A percentile compares a stretch with the other conserved stretches of the same genome.
Evolutionary conservation across 2,329 filamentous ascomycete species (phyloP).

Genomic region (Ophiosphaerella herpotricha): DNA sequence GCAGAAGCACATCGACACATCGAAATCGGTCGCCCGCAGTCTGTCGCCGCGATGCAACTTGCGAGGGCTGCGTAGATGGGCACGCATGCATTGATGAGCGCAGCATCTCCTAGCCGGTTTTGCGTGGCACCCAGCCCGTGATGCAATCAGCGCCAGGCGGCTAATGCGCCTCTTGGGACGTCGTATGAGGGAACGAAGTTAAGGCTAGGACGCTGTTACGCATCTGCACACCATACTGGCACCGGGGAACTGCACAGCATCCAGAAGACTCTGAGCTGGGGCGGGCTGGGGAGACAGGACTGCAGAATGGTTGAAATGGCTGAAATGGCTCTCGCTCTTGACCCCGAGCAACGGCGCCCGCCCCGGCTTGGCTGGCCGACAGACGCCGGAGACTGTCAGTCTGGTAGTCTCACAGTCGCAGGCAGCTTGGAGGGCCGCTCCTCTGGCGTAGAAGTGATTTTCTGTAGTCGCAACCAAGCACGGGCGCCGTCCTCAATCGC

Average conservation of each 20-base stretch:
- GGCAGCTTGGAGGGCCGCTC: neutral
- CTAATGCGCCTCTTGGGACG: conserved; percentile 18
- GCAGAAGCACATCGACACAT: conserved; percentile 9
- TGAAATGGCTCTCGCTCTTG: too few species aligned
- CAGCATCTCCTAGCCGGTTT: neutral
- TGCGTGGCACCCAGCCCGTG: neutral
- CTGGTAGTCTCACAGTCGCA: too few species aligned
- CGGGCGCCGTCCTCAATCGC: conserved; percentile 41
- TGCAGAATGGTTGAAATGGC: too few species aligned
- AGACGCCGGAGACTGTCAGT: neutral
- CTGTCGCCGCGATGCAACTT: neutral
- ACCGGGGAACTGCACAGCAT: too few species aligned
- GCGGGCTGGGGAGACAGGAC: too few species aligned
- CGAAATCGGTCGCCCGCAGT: neutral
- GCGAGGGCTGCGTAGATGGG: too few species aligned
- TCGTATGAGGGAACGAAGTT: conserved; percentile 12
- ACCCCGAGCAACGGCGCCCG: neutral
- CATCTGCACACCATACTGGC: neutral
- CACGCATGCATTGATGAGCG: neutral
- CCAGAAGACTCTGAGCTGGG: too few species aligned
- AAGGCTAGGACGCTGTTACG: neutral
- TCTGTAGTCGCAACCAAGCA: conserved; percentile 41
- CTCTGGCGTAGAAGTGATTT: conserved; percentile 38
- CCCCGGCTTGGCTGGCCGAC: neutral
- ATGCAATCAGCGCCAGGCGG: conserved; percentile 20